Evolutionary conservation across 2,329 filamentous ascomycete species (phyloP), one percentile per base, ranked within the genome.

Genomic region (Fusarium cyanostomum): DNA sequence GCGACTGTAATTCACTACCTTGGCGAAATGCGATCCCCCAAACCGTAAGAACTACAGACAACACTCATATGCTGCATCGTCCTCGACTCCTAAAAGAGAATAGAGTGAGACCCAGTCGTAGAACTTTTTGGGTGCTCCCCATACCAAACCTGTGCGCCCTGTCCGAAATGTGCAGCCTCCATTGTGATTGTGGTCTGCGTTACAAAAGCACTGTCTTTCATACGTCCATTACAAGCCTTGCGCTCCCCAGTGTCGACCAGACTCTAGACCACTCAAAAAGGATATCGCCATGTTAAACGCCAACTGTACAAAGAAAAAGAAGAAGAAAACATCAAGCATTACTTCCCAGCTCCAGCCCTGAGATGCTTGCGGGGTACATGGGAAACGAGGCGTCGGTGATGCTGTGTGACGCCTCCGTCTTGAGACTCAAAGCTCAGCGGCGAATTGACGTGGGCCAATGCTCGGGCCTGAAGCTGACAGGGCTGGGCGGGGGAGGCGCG

Each of bases 401-500:
- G 57, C 46, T 48, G 42, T 60, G 53, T 26, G 51, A 60, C 52
- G 34, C 46, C 33, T 38, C 52, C 27, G 37, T 56, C 41, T 34
- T 30, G 52, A 54, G 56, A 55, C 43, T 61, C 37, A 54, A 33
- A 52, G 42, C 56, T 72, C 63, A 75, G 55, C 68, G 73, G 50
- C 68, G 72, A 41, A 65, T 62, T 41, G 73, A 71, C 31, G 75
- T 73, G 50, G 81, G 78, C 84, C 85, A 87, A 72, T 84, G 80
- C 55, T 88, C 84, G 21, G 77, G 74, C 27, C 84, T 81, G 71
- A 87, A 88, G 75, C 84, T 84, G 71, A 89, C 84, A 8, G 87
- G 87, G 66, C 84, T 87, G 11, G 87, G 86, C 16, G 87, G 87
- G 11, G 87, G 87, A 35, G 87, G 84, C 12, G 86, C 86, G n/a